Conservation (phyloP, 106 monocot species). For the Acorus gramineus region DNA sequence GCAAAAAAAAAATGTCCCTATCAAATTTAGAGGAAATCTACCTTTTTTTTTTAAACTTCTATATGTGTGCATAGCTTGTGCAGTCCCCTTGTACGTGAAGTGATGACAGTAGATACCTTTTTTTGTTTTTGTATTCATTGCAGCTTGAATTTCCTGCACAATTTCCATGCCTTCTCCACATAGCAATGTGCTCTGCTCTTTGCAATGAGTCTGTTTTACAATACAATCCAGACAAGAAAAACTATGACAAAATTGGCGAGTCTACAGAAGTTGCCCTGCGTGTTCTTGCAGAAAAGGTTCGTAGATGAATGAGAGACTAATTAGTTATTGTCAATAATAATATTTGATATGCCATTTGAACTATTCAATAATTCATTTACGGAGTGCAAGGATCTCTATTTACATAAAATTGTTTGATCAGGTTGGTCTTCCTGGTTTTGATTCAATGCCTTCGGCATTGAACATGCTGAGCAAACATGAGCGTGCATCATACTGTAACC, state of each 20-base stretch:
- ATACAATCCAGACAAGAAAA: constrained; percentile 95
- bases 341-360: constrained; percentile 3
- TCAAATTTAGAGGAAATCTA: too few relatives aligned
- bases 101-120: not conserved
- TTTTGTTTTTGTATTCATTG: constrained; percentile 10
- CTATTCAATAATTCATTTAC: constrained; percentile 8
- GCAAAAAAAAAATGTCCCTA: too few relatives aligned
- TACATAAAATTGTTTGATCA: constrained; percentile 15
- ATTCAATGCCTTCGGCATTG: constrained; percentile 97
- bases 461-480: constrained; percentile 89
- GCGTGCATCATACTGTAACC: constrained; percentile 95
- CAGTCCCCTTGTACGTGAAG: too few relatives aligned
- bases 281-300: constrained; percentile 93
- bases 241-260: constrained; percentile 97
- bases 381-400: not conserved
- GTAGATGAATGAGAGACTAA: constrained; percentile 1
- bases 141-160: constrained; percentile 97
- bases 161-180: constrained; percentile 93
- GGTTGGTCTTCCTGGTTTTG: constrained; percentile 99
- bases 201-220: constrained; percentile 97
- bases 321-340: not conserved
- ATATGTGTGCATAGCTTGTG: too few relatives aligned
- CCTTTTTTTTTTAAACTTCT: too few relatives aligned
- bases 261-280: constrained; percentile 99
- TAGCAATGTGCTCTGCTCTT: constrained; percentile 97